Percentiles rank a stretch among this genome's conserved stretches.
These are phyloP conservation scores for Citrus medica DNA, from an alignment of 345 rosid species.

Conservation along the genomic window DNA sequence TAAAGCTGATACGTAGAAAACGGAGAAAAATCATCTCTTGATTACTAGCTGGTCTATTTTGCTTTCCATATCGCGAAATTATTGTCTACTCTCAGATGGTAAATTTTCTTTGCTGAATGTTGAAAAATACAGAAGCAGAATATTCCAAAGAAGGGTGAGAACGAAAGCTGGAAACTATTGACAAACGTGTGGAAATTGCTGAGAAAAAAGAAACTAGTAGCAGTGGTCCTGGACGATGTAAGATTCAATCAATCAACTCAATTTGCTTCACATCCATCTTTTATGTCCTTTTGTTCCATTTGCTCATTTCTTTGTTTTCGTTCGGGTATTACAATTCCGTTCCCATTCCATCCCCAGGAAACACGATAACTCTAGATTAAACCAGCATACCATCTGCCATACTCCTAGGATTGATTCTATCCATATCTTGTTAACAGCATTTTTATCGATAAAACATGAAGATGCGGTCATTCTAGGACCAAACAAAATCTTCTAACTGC, in stretches of 20 bases:
- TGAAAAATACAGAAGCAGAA: neutral
- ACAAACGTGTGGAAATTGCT: neutral
- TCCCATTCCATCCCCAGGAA: neutral
- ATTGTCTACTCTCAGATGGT: neutral
- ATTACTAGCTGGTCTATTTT: too few species aligned
- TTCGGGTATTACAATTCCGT: neutral
- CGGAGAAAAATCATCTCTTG: too few species aligned
- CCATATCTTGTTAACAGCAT: neutral
- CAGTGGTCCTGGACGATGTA: neutral
- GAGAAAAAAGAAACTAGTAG: neutral
- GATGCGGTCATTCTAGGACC: neutral
- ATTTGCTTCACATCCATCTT: neutral
- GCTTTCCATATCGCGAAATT: neutral
- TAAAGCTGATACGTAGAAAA: too few species aligned
- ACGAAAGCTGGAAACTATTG: neutral
- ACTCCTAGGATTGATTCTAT: neutral
- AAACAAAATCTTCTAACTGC: neutral
- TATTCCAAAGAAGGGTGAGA: neutral
- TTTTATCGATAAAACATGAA: neutral
- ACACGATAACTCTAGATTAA: neutral
- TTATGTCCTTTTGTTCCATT: neutral
- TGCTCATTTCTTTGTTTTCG: constrained; percentile 1
- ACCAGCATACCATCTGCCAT: neutral
- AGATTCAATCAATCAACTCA: neutral
- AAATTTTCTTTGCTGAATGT: neutral